These are phyloP conservation scores for Colletotrichum sojae DNA, from an alignment of 2,329 filamentous ascomycete genomes.

Conservation along the genomic window DNA sequence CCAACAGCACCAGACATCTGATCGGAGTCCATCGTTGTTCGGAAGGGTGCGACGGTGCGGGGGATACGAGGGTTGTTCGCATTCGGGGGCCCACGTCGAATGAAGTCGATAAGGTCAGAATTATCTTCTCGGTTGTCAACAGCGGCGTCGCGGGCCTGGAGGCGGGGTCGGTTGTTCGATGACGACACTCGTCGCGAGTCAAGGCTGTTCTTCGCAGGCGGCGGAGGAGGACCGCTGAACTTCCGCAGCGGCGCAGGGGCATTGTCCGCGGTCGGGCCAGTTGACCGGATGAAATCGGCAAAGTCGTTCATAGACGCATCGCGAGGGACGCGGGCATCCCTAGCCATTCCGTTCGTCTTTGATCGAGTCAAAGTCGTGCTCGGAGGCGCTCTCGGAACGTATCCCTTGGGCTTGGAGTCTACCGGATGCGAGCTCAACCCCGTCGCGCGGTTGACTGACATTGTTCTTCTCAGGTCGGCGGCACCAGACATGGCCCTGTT, in stretches of 20 bases:
- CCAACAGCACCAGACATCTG: conserved; percentile 72
- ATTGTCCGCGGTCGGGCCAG: conserved; percentile 74
- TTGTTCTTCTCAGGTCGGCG: conserved; percentile 55
- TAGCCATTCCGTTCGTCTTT: conserved; percentile 62
- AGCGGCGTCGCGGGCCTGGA: conserved; percentile 80
- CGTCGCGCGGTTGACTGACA: conserved; percentile 51
- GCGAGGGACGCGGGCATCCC: conserved; percentile 79
- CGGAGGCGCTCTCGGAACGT: conserved; percentile 51
- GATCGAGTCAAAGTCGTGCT: conserved; percentile 49
- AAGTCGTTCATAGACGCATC: conserved; percentile 83
- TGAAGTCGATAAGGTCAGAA: conserved; percentile 95
- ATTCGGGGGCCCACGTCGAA: conserved; percentile 85
- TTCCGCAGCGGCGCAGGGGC: conserved; percentile 54
- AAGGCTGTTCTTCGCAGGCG: conserved; percentile 53
- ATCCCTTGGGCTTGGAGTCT: conserved; percentile 42
- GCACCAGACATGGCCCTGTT: conserved; percentile 55
- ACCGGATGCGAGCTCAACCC: conserved; percentile 56
- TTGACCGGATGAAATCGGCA: conserved; percentile 90
- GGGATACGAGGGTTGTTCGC: conserved; percentile 79
- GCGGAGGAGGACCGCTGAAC: conserved; percentile 45
- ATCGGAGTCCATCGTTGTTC: conserved; percentile 88
- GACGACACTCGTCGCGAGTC: conserved; percentile 56
- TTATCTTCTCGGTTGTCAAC: conserved; percentile 76
- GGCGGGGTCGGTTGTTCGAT: conserved; percentile 63
- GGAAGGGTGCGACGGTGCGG: conserved; percentile 86